Evolutionary conservation across 2,329 filamentous ascomycete genomes (phyloP), one percentile per base, ranked within the genome.

Genomic region (Microsporum ferrugineum): DNA sequence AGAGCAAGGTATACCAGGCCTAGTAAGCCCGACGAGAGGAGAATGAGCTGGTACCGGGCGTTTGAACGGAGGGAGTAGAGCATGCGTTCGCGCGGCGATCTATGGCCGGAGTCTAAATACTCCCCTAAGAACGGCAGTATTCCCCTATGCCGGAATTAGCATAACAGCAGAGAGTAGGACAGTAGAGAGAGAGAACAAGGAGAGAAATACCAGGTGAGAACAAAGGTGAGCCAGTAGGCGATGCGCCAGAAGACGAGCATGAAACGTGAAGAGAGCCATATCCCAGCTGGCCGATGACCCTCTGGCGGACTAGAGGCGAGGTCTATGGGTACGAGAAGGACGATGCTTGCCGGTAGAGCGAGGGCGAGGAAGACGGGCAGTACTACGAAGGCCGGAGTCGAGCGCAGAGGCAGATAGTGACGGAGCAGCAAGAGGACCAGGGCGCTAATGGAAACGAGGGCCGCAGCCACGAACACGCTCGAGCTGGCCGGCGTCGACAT

Each of bases 341-440:
- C 84, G 69, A 95, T 92, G 73, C 88, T 91, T 55, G 90, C 89
- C 8, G 94, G 95, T 4, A 99, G 84, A 70, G 89, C 91, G 67
- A 99, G 82, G n/a, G 92, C 90, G 66, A 99, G 88, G 77, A 99
- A 99, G 64, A 99, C 90, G 39, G 94, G 92, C 1, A 96, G 82
- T 58, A 91, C 82, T 58, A 97, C 85, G 75, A 95, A 96, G 63
- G 87, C 89, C 0, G 94, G 92, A 0, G 94, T 97, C 5, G 87
- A 85, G 67, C 94, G 90, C 38, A 99, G 81, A 2, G 92, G 92
- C 7, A 99, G 83, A 75, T 91, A 99, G 77, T 90, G 86, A 69
- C 94, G 88, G 62, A 96, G 80, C 64, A 97, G 85, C 27, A 96
- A 80, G 49, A 99, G 82, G 63, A 94, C 90, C 63, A 88, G 78